Base-by-base conservation (phyloP, 139 green algal species). In the Desmodesmus armatus region DNA sequence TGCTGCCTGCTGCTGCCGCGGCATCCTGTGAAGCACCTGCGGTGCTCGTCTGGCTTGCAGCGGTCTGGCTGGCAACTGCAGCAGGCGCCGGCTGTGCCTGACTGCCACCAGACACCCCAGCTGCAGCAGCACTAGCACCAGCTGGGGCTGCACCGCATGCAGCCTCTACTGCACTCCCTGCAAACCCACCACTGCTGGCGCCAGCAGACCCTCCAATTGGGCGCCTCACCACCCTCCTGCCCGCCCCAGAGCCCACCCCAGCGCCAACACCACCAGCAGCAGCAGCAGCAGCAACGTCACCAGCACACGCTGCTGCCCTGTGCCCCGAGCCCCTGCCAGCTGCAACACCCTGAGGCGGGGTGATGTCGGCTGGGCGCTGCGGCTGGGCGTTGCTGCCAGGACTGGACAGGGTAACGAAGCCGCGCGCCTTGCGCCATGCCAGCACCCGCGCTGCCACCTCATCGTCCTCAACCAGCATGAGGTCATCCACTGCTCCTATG, bases 391-490 rank as follows among this genome's bases (percentile, higher is more conserved):
- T 19, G 55, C 44, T 60, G 15, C 35, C 49, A 29, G 76, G 23
- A 2, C 41, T 27, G 27, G 33, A 27, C 3, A 3, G 35, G 0
- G n/a, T 13, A n/a, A 72, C 65, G 70, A 85, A 85, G 44, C 79
- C 79, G 3, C 79, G 63, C 6, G 63, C 31, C 44, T 75, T 75
- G 63, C 79, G 79, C 79, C 79, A 85, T 0, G 43, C 65, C 25
- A 15, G 39, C 1, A 85, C 79, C 3, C 69, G 35, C 19, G 41
- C 44, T 60, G 79, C 79, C 25, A 85, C 69, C 29, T 77, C 63
- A 51, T 85, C 79, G 39, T 82, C 76, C 25, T 82, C 76, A 2
- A 88, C 84, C 19, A 80, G 44, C 84, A 85, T 86, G 2, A 70
- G 29, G 29, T 89, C 85, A 55, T 89, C 85, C 9, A 89, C 41